Evolutionary conservation across 169 alveolate species (phyloP).

Genomic region (Eimeria sp.): DNA sequence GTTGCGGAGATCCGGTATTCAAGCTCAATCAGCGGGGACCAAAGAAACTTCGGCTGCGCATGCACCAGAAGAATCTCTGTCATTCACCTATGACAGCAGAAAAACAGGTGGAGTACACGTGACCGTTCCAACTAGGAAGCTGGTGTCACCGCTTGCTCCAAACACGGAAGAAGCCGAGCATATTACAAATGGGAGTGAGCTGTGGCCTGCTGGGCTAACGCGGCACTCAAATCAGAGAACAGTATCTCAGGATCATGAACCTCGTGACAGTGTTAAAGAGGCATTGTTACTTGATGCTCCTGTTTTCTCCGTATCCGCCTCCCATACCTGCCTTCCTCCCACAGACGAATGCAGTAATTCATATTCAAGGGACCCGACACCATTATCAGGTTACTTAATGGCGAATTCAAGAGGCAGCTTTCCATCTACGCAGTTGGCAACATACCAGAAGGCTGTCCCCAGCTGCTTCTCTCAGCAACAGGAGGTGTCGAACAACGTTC

Average conservation of each 20-base stretch:
- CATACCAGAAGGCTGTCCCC: not conserved
- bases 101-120: not conserved
- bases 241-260: not conserved
- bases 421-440: not conserved
- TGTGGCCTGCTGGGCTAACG: not conserved
- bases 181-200: not conserved
- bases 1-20: not conserved
- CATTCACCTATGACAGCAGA: not conserved
- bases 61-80: not conserved
- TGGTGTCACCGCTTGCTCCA: not conserved
- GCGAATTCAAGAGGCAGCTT: not conserved
- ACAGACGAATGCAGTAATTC: not conserved
- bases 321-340: constrained; percentile 18
- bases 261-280: not conserved
- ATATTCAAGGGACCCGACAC: not conserved
- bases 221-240: not conserved
- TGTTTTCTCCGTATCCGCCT: constrained; percentile 12
- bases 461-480: not conserved
- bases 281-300: not conserved
- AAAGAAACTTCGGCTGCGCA: not conserved
- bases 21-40: not conserved
- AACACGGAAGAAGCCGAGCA: not conserved
- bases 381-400: not conserved
- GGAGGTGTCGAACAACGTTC: not conserved
- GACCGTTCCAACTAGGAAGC: not conserved